Base-by-base conservation (phyloP, 2,329 filamentous ascomycete species). In the Passalora sequoiae region DNA sequence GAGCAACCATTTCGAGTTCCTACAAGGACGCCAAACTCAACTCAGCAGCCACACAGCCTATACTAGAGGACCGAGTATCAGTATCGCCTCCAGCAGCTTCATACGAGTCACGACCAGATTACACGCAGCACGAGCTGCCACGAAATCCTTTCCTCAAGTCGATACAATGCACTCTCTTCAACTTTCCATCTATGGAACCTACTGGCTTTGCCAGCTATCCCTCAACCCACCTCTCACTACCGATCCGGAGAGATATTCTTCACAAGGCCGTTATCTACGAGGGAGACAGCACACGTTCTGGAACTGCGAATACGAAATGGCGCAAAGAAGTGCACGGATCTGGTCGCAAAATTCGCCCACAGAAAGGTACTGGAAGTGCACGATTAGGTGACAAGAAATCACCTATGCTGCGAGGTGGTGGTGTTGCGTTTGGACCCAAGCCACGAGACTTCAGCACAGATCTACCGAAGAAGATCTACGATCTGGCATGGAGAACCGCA, bases 221-320 rank as follows among this genome's bases (percentile, higher is more conserved):
- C 29, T 73, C 81, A 48, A 84, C 86, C 60, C 88, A 96, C 67
- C 84, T 98, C 32, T 73, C 86, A 62, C 79, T 97, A 24, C 92
- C 92, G 2, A 76, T 95, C 35, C 85, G 92, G 47, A 83, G 84
- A 64, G 92, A 98, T 66, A 81, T 98, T 53, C 81, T 98, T 41
- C 91, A 98, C 71, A 81, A 87, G 53, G 92, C 92, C 46, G 80
- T 98, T 46, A 71, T 95, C 57, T 97, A 84, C 74, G 92, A 98
- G 71, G 92, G 86, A 55, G 91, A 97, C 71, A 79, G 75, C 61
- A 85, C 87, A 43, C 83, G 92, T 21, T 84, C 89, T 65, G 92
- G 92, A 53, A 94, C 88, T 2, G 92, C 89, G 33, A 83, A 73
- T 55, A 80, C 80, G 50, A 94, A 94, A 72, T 92, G 80, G 59